Conservation (phyloP, 345 rosid genomes). For the Trapa incisa region DNA sequence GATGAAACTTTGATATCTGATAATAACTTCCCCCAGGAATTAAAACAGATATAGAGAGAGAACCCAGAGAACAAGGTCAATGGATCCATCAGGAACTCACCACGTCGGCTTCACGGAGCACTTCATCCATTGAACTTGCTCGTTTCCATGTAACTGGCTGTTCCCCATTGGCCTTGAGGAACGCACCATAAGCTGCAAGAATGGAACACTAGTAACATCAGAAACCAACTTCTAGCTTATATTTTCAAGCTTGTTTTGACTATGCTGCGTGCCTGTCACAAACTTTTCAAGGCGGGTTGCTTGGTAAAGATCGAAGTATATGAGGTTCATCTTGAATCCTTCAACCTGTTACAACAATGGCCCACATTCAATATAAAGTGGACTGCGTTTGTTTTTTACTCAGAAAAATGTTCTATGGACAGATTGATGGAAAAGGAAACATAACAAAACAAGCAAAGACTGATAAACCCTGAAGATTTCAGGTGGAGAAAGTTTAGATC, state of each 20-base stretch:
- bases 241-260: neutral
- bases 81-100: conserved; percentile 20
- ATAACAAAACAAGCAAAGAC: too few species aligned
- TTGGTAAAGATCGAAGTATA: conserved; percentile 87
- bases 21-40: too few species aligned
- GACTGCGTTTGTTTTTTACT: too few species aligned
- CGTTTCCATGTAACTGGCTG: conserved; percentile 84
- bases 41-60: neutral
- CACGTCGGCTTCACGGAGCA: conserved; percentile 80
- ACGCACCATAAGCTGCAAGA: conserved; percentile 59
- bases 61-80: neutral
- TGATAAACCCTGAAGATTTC: too few species aligned
- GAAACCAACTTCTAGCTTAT: neutral
- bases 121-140: conserved; percentile 83
- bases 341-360: conserved; percentile 37
- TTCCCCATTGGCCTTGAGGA: conserved; percentile 77
- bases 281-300: conserved; percentile 91
- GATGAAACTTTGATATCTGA: neutral
- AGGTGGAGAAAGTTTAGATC: neutral
- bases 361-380: neutral
- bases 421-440: too few species aligned
- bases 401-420: too few species aligned
- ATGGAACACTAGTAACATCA: conserved; percentile 3
- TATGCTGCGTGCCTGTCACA: conserved; percentile 46
- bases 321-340: conserved; percentile 96